A percentile compares a stretch with the other conserved stretches of the same genome.
phyloP scores from a whole-genome alignment of 495 filamentous ascomycete species.

The Xylaria venustula region DNA sequence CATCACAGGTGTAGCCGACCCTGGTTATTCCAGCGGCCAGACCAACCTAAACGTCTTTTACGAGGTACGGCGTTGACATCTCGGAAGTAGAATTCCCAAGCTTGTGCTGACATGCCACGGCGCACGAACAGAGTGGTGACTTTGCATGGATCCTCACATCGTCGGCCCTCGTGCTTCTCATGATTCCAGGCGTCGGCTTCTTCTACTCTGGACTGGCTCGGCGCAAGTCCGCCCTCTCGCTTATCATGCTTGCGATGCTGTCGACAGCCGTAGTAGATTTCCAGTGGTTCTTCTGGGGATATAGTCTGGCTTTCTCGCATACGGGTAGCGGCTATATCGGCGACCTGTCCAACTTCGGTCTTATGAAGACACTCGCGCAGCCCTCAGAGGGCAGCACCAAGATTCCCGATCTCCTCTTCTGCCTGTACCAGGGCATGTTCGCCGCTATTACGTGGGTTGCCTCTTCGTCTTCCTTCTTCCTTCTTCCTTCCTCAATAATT shows the following conservation, averaged over 20 bases:
- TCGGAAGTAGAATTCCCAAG: neutral
- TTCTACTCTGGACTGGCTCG: slow-evolving; percentile 99
- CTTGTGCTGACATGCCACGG: slow-evolving; percentile 21
- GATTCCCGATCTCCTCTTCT: slow-evolving; percentile 87
- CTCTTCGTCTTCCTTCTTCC: too few relatives aligned
- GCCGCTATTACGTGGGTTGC: slow-evolving; percentile 68
- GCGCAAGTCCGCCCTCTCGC: slow-evolving; percentile 88
- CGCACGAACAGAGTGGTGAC: slow-evolving; percentile 67
- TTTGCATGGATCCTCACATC: slow-evolving; percentile 79
- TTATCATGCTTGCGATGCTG: slow-evolving; percentile 94
- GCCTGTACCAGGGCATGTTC: slow-evolving; percentile 90
- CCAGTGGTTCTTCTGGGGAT: slow-evolving; percentile 99
- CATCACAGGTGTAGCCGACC: slow-evolving; percentile 25
- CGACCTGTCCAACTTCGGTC: slow-evolving; percentile 80
- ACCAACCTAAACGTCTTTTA: slow-evolving; percentile 35
- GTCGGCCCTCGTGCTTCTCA: slow-evolving; percentile 79
- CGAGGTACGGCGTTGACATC: slow-evolving; percentile 26
- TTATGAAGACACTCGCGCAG: slow-evolving; percentile 73
- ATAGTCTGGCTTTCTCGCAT: slow-evolving; percentile 86
- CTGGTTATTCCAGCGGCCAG: slow-evolving; percentile 27
- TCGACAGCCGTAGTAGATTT: slow-evolving; percentile 86
- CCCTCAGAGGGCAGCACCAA: slow-evolving; percentile 78
- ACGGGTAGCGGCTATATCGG: slow-evolving; percentile 86
- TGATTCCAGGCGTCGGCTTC: slow-evolving; percentile 94
- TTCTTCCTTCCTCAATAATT: neutral